Evolutionary conservation across 2,329 filamentous ascomycete species (phyloP).

Genomic region (Apiospora kogelbergensis): DNA sequence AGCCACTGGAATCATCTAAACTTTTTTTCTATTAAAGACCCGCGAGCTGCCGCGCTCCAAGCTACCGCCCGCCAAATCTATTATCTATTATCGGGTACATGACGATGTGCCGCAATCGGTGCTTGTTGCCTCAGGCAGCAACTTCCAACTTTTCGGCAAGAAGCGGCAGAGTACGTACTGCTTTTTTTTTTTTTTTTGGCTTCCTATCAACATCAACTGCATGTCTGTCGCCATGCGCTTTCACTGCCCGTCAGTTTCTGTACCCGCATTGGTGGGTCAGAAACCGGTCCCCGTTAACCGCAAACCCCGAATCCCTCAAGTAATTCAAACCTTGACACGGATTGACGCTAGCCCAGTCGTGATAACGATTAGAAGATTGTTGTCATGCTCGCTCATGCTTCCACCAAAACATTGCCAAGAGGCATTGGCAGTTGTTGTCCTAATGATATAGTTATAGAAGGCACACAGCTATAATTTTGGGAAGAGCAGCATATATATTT

Average conservation of each 20-base stretch:
- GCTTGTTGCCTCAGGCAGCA: background rate
- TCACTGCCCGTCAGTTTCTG: background rate
- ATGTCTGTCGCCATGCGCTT: background rate
- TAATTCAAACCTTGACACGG: background rate
- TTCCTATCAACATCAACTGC: background rate
- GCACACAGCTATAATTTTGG: background rate
- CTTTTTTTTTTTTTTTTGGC: too few relatives aligned
- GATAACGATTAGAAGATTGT: background rate
- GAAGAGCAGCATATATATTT: background rate
- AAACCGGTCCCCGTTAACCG: background rate
- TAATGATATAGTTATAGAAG: background rate
- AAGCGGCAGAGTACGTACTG: background rate
- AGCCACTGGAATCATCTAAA: slow-evolving; percentile 17
- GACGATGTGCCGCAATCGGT: slow-evolving; percentile 1
- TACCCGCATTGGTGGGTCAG: background rate
- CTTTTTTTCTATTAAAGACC: slow-evolving; percentile 8
- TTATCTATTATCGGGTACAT: background rate
- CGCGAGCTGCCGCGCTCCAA: slow-evolving; percentile 5
- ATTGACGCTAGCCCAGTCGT: background rate
- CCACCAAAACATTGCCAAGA: background rate
- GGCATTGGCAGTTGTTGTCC: background rate
- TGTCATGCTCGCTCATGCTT: background rate
- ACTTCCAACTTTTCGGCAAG: background rate
- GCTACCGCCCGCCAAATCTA: background rate
- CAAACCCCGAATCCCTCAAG: background rate